phyloP scores from a whole-genome alignment of 768 basidiomycete genomes.

The Austroboletus eburneus region DNA sequence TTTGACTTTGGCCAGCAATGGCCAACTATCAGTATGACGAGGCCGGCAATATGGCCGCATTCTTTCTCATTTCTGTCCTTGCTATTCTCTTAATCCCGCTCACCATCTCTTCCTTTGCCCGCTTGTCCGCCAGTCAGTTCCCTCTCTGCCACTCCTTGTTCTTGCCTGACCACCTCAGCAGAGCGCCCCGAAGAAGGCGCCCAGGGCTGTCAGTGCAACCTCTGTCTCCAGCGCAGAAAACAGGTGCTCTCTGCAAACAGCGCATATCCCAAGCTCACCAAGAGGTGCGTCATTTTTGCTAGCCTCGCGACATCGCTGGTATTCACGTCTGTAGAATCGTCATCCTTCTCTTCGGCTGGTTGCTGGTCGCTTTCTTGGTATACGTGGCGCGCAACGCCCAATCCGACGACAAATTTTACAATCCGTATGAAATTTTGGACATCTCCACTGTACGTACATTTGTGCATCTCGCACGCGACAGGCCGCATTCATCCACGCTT shows the following conservation, averaged over 20 bases:
- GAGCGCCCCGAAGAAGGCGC: conserved; percentile 30
- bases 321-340: conserved; percentile 42
- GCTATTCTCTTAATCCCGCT: conserved; percentile 78
- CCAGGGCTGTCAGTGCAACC: conserved; percentile 56
- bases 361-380: conserved; percentile 59
- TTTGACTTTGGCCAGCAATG: conserved; percentile 38
- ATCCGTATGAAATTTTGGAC: conserved; percentile 93
- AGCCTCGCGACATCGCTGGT: not conserved
- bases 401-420: conserved; percentile 69
- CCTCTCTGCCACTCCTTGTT: not conserved
- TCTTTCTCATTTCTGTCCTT: conserved; percentile 89
- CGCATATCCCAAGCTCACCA: conserved; percentile 46
- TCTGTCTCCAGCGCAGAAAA: conserved; percentile 54
- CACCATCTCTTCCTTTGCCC: conserved; percentile 50
- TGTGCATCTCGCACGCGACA: not conserved
- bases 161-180: conserved; percentile 19
- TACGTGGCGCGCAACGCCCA: conserved; percentile 56
- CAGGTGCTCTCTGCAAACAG: conserved; percentile 38
- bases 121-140: conserved; percentile 41
- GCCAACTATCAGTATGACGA: conserved; percentile 85
- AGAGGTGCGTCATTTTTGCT: conserved; percentile 38
- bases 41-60: conserved; percentile 80
- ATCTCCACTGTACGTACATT: conserved; percentile 52
- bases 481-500: not conserved
- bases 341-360: conserved; percentile 71